Conservation (phyloP, 345 rosid species). For the Acer yangbiense region DNA sequence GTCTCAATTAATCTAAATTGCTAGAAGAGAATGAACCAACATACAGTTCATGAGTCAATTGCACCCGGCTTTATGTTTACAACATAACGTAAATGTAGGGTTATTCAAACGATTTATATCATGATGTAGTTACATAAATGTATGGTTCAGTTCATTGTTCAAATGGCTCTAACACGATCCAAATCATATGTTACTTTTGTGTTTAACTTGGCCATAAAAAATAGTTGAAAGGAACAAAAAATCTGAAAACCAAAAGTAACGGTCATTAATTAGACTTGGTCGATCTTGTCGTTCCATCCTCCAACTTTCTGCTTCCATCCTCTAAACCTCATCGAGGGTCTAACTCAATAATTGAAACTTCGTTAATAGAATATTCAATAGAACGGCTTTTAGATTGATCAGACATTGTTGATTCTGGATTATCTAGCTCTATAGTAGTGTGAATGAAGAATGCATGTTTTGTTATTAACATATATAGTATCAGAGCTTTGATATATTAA, state of each 20-base stretch:
- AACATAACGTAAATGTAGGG: not conserved
- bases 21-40: too few relatives aligned
- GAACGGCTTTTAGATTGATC: not conserved
- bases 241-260: too few relatives aligned
- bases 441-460: conserved; percentile 43
- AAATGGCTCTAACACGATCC: too few relatives aligned
- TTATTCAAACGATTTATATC: not conserved
- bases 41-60: not conserved
- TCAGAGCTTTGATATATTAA: too few relatives aligned
- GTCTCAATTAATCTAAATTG: too few relatives aligned
- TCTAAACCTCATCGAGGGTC: conserved; percentile 12
- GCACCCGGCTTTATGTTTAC: not conserved
- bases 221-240: too few relatives aligned
- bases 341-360: conserved; percentile 28
- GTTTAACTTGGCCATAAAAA: too few relatives aligned
- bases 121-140: too few relatives aligned
- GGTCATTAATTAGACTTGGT: too few relatives aligned
- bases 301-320: not conserved
- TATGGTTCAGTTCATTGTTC: too few relatives aligned
- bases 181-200: too few relatives aligned
- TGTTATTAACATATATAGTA: not conserved
- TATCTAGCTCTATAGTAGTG: conserved; percentile 10
- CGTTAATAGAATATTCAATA: not conserved
- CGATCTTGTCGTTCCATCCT: too few relatives aligned
- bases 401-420: not conserved